phyloP scores from a whole-genome alignment of 202 grass and related monocot species.

The Setaria italica region DNA sequence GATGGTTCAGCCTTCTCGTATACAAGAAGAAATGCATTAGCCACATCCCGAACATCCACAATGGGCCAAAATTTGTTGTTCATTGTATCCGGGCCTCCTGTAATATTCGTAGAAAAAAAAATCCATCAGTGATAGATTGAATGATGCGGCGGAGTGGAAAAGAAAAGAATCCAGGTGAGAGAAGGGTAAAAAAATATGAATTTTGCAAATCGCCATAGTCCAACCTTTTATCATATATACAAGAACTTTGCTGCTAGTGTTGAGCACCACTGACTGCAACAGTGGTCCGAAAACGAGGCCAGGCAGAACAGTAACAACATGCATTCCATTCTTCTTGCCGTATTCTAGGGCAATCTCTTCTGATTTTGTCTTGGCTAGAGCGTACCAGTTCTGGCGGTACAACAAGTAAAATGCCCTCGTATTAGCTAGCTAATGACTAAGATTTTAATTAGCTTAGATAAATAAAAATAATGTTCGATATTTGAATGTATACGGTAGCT shows the following conservation, averaged over 20 bases:
- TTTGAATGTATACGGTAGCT: too few relatives aligned
- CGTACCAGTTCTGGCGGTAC: constrained; percentile 55
- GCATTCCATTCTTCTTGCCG: constrained; percentile 32
- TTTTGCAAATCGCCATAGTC: background rate
- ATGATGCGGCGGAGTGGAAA: background rate
- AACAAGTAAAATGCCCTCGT: background rate
- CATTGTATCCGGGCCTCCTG: constrained; percentile 50
- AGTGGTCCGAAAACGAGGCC: constrained; percentile 54
- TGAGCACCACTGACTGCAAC: constrained; percentile 44
- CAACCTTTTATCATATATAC: constrained; percentile 55
- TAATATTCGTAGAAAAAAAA: background rate
- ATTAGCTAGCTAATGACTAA: background rate
- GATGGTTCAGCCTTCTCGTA: constrained; percentile 46
- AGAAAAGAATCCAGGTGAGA: background rate
- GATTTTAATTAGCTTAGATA: background rate
- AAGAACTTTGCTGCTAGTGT: constrained; percentile 51
- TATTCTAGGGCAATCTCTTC: constrained; percentile 51
- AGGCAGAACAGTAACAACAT: constrained; percentile 47
- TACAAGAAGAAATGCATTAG: constrained; percentile 24
- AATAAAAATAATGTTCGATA: background rate
- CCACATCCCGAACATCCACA: constrained; percentile 60
- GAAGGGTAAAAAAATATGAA: background rate
- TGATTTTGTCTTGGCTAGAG: constrained; percentile 46
- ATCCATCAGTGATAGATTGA: background rate
- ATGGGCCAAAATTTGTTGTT: constrained; percentile 45